Base-by-base conservation (phyloP, 2,329 filamentous ascomycete genomes). In the Scedosporium minutisporum region DNA sequence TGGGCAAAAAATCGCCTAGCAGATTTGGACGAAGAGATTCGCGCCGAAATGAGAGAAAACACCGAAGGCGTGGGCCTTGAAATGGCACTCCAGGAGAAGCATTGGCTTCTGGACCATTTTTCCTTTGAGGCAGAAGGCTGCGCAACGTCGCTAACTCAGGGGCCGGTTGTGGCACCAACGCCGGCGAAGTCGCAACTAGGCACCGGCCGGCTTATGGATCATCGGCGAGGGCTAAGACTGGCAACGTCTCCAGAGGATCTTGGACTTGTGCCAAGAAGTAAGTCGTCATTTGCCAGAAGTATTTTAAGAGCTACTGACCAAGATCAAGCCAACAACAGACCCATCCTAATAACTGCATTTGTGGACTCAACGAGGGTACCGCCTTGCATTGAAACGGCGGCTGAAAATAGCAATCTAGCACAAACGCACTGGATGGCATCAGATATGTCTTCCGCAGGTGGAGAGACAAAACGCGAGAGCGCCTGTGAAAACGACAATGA, bases 81-180 rank as follows among this genome's bases (percentile, higher is more conserved):
- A 71, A 96, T 96, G 88, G 91, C 88, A 0, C 73, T 90, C 58
- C 85, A 91, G 63, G 92, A 96, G 74, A 90, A 87, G 71, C 83
- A 89, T 67, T 96, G 91, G 91, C 92, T 96, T 61, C 84, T 91
- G 69, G 80, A 87, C 16, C 57, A 90, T 92, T 68, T 96, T 96
- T 73, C 88, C 88, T 5, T 77, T 90, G 57, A 1, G 71, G 69
- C 12, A 33, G 9, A 18, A 7, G 16, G 23, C 18, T 10, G 44
- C 21, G 41, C 4, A 23, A 27, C 38, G n/a, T n/a, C 6, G 7
- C 58, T 44, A 29, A 7, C 58, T 2, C n/a, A 12, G 42, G 27
- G 44, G 7, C 16, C 68, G 16, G 27, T 55, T 12, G 57, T 67
- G 42, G 21, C 41, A 5, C 18, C 12, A 21, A 18, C n/a, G 23